Evolutionary conservation across 1,284 basidiomycete genomes (phyloP).

Genomic region (Puccinia brachypodii): DNA sequence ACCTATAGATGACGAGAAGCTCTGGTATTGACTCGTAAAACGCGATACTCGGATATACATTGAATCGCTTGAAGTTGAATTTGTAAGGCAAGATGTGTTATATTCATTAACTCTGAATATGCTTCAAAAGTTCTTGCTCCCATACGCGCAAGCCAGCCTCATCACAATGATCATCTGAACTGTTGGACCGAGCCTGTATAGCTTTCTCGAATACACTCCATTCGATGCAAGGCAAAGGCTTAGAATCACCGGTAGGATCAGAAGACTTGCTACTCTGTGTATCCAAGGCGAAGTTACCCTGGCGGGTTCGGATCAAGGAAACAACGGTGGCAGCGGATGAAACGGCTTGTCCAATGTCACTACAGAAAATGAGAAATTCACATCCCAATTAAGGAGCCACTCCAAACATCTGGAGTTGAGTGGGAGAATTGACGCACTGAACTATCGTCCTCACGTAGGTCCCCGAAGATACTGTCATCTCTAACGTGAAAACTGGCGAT

Average conservation of each 20-base stretch:
- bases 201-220: slow-evolving; percentile 77
- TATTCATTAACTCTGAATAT: slow-evolving; percentile 30
- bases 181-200: slow-evolving; percentile 4
- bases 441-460: slow-evolving; percentile 78
- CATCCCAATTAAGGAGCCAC: neutral
- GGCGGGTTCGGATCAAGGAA: slow-evolving; percentile 76
- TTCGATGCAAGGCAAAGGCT: slow-evolving; percentile 65
- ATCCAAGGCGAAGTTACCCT: slow-evolving; percentile 72
- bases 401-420: neutral
- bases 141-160: slow-evolving; percentile 21
- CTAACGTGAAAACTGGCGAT: slow-evolving; percentile 79
- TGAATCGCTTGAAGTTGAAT: too few species aligned
- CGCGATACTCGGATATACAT: too few species aligned
- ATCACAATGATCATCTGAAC: neutral
- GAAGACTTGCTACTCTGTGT: slow-evolving; percentile 50
- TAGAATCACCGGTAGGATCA: slow-evolving; percentile 52
- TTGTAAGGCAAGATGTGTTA: too few species aligned
- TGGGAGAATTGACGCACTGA: slow-evolving; percentile 61
- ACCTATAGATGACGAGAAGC: too few species aligned
- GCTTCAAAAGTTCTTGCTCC: slow-evolving; percentile 45
- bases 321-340: slow-evolving; percentile 88
- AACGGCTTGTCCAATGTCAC: slow-evolving; percentile 75
- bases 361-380: neutral
- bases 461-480: slow-evolving; percentile 89
- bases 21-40: too few species aligned